Evolutionary conservation across 2,329 filamentous ascomycete genomes (phyloP).

Genomic region (Alternaria rosae): DNA sequence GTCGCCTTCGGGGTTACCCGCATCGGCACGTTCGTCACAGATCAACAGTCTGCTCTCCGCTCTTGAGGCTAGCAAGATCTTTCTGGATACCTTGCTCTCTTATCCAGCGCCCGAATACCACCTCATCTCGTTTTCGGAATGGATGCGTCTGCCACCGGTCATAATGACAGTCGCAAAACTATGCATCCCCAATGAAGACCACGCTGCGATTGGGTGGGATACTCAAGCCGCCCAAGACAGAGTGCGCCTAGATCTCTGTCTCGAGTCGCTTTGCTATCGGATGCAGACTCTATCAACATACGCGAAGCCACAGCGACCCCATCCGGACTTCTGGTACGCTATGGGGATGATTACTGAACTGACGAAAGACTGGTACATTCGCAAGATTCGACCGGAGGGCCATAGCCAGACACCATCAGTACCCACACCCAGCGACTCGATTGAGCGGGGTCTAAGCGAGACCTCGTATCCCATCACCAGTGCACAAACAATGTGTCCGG

Average conservation of each 20-base stretch:
- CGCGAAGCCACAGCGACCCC: slow-evolving; percentile 31
- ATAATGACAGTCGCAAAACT: slow-evolving; percentile 39
- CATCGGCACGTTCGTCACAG: slow-evolving; percentile 17
- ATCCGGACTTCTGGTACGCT: slow-evolving; percentile 41
- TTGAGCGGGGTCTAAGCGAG: slow-evolving; percentile 16
- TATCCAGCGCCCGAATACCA: slow-evolving; percentile 67
- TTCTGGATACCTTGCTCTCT: slow-evolving; percentile 73
- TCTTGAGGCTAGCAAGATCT: slow-evolving; percentile 70
- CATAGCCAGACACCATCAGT: slow-evolving; percentile 3
- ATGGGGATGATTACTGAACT: slow-evolving; percentile 42
- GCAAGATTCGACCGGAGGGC: slow-evolving; percentile 27
- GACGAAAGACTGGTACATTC: slow-evolving; percentile 40
- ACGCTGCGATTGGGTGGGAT: slow-evolving; percentile 39
- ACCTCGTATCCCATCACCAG: slow-evolving; percentile 14
- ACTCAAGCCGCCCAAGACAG: slow-evolving; percentile 42
- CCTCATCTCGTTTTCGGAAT: slow-evolving; percentile 43
- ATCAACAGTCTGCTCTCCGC: slow-evolving; percentile 35
- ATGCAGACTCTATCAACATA: slow-evolving; percentile 41
- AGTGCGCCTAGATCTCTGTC: slow-evolving; percentile 40
- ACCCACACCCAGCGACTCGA: not conserved
- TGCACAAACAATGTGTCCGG: slow-evolving; percentile 6
- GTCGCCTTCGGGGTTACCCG: not conserved
- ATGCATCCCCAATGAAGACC: slow-evolving; percentile 37
- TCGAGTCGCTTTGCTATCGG: slow-evolving; percentile 44
- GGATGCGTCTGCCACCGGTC: slow-evolving; percentile 42